Base-by-base conservation (phyloP, 2,329 filamentous ascomycete genomes). In the Paecilomyces fulvus region DNA sequence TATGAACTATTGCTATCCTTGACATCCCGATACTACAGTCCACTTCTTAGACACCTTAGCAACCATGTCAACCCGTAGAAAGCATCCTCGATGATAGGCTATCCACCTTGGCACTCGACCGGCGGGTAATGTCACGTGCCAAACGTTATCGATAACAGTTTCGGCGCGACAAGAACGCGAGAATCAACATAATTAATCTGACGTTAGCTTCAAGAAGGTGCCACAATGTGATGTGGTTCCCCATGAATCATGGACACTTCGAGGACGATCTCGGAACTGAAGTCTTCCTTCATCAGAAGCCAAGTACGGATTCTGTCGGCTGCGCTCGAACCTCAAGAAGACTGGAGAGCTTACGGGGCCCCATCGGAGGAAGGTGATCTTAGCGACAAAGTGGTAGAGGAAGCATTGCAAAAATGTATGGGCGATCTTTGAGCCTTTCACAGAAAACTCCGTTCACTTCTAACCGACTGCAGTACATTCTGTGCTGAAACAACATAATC, bases 221-320 rank as follows among this genome's bases (percentile, higher is more conserved):
- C 25, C 20, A 31, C 28, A 31, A 30, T 43, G 49, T 48, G 43
- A 33, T 30, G 31, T 33, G 25, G 56, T 60, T 59, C 55, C 57
- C 55, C 61, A 63, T 60, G 57, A 53, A 62, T 51, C 30, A 76
- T 76, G 73, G 72, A 73, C 55, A 68, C 67, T 43, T 64, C 65
- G 56, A 66, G 66, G 55, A 80, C 79, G 1, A 74, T 83, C 50
- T 70, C 77, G 20, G 77, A 79, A 58, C 63, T 79, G 43, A 83
- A 83, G 60, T 73, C 76, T 5, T 64, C 73, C 12, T 83, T 83
- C 52, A 69, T 83, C 17, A 71, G 77, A 56, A 68, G 70, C 9
- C 79, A 81, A 58, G 76, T 81, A 57, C 79, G 80, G 7, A 75
- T 80, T 20, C 69, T 83, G 3, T 79, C 78, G 2, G 73, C 77